Conservation (phyloP, 192 early-diverging fungal genomes). For the Coemansia sp. region DNA sequence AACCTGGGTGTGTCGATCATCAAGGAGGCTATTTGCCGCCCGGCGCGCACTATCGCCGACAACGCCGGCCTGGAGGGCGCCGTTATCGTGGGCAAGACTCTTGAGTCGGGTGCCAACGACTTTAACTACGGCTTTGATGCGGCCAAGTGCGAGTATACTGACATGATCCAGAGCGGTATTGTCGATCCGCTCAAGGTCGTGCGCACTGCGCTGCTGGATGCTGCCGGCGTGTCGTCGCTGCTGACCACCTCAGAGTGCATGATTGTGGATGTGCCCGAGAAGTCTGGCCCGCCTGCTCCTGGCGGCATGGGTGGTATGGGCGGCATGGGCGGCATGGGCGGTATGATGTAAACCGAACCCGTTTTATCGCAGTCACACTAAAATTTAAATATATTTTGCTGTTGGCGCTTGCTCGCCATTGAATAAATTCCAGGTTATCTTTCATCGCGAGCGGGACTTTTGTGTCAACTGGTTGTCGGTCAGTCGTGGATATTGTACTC, state of each 20-base stretch:
- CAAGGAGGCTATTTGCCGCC: conserved; percentile 88
- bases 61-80: conserved; percentile 98
- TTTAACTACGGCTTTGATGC: conserved; percentile 97
- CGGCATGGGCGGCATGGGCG: conserved; percentile 73
- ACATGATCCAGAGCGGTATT: conserved; percentile 97
- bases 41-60: conserved; percentile 91
- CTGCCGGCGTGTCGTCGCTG: conserved; percentile 94
- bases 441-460: not conserved
- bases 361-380: not conserved
- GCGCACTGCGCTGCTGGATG: conserved; percentile 95
- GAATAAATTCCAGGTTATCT: not conserved
- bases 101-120: conserved; percentile 72
- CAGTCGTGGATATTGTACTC: no score
- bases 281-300: conserved; percentile 59
- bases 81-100: conserved; percentile 93
- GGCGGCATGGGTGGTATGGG: conserved; percentile 73
- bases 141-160: conserved; percentile 84
- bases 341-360: conserved; percentile 45
- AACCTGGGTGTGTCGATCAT: conserved; percentile 97
- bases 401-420: not conserved
- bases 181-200: conserved; percentile 99
- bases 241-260: conserved; percentile 98
- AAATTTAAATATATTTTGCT: not conserved
- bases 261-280: conserved; percentile 93
- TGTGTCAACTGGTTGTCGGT: no score